Evolutionary conservation across 2,329 filamentous ascomycete genomes (phyloP), one percentile per base, ranked within the genome.

Genomic region (Coniochaeta hoffmannii): DNA sequence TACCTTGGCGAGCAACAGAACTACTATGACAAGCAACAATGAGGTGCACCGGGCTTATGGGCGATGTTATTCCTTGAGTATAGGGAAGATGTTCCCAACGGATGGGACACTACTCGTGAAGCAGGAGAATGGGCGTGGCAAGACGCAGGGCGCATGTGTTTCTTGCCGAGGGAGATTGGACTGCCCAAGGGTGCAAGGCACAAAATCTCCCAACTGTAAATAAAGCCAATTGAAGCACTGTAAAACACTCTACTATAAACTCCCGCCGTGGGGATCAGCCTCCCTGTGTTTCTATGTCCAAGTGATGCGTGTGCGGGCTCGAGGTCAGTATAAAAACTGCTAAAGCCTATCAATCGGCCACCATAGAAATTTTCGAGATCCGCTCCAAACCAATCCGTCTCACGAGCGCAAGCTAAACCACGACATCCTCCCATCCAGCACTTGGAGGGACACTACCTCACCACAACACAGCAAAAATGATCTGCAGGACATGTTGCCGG

Each of bases 1-100:
- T 90, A 89, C 71, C 76, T 90, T 61, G 91, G 90, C 64, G 75
- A 90, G 67, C 88, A 92, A 74, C 85, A 88, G 68, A 90, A 91
- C 75, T 89, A 89, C 72, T 68, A 85, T 58, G 71, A 76, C 53
- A 79, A 86, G 74, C 14, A 19, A 34, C 49, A 51, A 51, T 51
- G 32, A 22, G 49, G 8, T 6, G 6, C n/a, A 4, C 15, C 3
- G 7, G 12, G 6, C 19, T 44, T 44, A 11, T 4, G 11, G 2
- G 38, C 15, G 24, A 36, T 11, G 34, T 26, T 15, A 12, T 11
- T 28, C 10, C 12, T 5, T 6, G n/a, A 22, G n/a, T 41, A 41
- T 9, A 5, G 41, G 6, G 5, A 12, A 28, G 24, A 28, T 17
- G n/a, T 19, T 26, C 2, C 15, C 17, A 41, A 22, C 22, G n/a